Evolutionary conservation across 495 filamentous ascomycete species (phyloP), one percentile per base, ranked within the genome.

Genomic region (Lophiotrema nucula): DNA sequence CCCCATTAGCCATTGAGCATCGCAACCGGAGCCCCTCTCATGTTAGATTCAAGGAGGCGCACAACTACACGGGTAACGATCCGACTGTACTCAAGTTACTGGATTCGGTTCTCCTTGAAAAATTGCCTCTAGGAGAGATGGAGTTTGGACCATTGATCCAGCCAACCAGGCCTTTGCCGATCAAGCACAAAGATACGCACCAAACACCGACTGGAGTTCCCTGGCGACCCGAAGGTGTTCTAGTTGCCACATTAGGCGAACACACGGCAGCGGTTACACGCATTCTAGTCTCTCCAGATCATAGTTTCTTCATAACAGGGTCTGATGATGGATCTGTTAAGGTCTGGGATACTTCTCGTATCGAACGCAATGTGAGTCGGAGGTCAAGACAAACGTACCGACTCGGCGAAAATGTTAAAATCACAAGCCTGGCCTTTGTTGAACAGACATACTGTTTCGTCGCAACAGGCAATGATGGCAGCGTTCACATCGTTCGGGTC

Each of bases 381-480:
- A 81, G 90, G 38, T 88, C 91, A 12, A 80, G 95, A n/a, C 89
- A 93, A 65, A 97, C 88, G 0, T 84, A 95, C 71, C 84, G 76
- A 53, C 90, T 96, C 70, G 79, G 80, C 1, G 50, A 73, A 4
- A 87, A 84, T 2, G 80, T 85, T 0, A 86, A 83, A 53, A 87
- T 97, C 6, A 86, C 88, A 22, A 83, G 89, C 5, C 66, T 97
- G 21, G 88, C 86, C 47, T 97, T 97, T 69, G 81, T 99, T 27
- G 92, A 97, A 65, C 90, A 95, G 58, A 97, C 95, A 0, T 88
- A 97, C 71, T 89, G 85, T 18, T 97, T 97, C 67, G 77, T 95
- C 58, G 95, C 88, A 62, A 91, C 86, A 42, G 92, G 88, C 4
- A 89, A 81, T 19, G 93, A 99, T 71, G 95, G 95, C 5, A 92